Evolutionary conservation across 345 rosid species (phyloP).

Genomic region (Hibiscus syriacus): DNA sequence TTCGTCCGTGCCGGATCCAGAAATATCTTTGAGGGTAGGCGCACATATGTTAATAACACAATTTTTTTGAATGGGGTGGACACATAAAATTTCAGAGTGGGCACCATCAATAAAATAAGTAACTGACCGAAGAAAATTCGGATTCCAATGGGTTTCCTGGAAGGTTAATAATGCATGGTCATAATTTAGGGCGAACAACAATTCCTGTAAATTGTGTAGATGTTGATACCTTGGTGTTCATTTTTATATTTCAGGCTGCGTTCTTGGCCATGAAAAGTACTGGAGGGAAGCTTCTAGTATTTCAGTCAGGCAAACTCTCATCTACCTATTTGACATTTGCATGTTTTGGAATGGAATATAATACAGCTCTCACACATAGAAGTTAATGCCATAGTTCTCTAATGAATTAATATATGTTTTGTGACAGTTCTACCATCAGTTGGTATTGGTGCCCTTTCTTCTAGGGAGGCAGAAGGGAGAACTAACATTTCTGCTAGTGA

Average conservation of each 20-base stretch:
- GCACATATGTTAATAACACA: too few species aligned
- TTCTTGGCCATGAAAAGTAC: constrained; percentile 90
- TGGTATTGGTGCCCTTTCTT: constrained; percentile 90
- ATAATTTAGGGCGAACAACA: background rate
- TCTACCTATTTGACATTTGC: background rate
- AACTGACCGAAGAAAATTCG: too few species aligned
- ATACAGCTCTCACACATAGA: background rate
- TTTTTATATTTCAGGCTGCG: constrained; percentile 56
- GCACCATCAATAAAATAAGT: too few species aligned
- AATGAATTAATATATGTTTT: background rate
- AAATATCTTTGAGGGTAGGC: too few species aligned
- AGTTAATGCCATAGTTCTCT: background rate
- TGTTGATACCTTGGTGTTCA: background rate
- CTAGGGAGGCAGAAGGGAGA: constrained; percentile 96
- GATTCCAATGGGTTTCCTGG: too few species aligned
- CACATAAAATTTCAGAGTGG: too few species aligned
- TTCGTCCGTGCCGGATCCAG: too few species aligned
- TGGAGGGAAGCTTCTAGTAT: constrained; percentile 94
- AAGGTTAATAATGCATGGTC: background rate
- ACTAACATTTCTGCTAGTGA: constrained; percentile 79
- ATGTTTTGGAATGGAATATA: background rate
- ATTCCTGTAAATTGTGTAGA: background rate
- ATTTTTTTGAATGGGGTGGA: too few species aligned
- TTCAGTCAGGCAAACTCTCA: constrained; percentile 78
- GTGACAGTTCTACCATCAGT: constrained; percentile 78